Conservation (phyloP, 2,329 filamentous ascomycete genomes). For the Aspergillus sp. region DNA sequence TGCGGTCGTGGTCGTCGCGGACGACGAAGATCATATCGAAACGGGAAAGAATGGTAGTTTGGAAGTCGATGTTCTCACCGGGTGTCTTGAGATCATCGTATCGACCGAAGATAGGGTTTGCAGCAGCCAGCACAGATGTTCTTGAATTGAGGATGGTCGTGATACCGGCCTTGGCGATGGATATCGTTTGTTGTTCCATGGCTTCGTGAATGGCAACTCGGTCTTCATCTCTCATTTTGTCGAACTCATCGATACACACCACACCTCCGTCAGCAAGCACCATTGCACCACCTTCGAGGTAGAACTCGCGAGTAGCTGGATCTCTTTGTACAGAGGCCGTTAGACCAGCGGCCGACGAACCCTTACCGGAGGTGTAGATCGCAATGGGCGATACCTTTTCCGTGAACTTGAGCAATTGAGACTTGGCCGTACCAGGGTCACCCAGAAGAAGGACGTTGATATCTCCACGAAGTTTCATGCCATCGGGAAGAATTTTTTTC, state of each 20-base stretch:
- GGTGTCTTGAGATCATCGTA: slow-evolving; percentile 98
- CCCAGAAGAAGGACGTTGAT: slow-evolving; percentile 96
- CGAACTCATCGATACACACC: slow-evolving; percentile 98
- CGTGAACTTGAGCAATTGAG: slow-evolving; percentile 94
- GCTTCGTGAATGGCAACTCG: slow-evolving; percentile 98
- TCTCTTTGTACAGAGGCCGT: slow-evolving; percentile 96
- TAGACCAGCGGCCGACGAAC: slow-evolving; percentile 93
- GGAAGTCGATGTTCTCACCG: slow-evolving; percentile 98
- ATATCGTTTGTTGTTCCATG: slow-evolving; percentile 99
- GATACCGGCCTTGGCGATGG: slow-evolving; percentile 97
- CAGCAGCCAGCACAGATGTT: slow-evolving; percentile 91
- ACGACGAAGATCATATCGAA: slow-evolving; percentile 99
- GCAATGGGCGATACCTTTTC: slow-evolving; percentile 95
- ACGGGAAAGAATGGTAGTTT: slow-evolving; percentile 95
- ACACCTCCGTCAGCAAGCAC: slow-evolving; percentile 95
- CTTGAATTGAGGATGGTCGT: slow-evolving; percentile 96
- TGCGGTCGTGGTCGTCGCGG: slow-evolving; percentile 86
- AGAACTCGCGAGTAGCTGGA: slow-evolving; percentile 89
- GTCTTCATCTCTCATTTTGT: slow-evolving; percentile 99
- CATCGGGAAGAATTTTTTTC: slow-evolving; percentile 96
- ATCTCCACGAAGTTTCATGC: slow-evolving; percentile 95
- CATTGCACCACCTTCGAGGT: slow-evolving; percentile 97
- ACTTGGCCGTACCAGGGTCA: slow-evolving; percentile 97
- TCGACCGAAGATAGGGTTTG: slow-evolving; percentile 95
- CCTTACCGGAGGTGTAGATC: slow-evolving; percentile 98